Conservation (phyloP, 352 stramenopile genomes). For the Phytopythium cucurbitacearum region DNA sequence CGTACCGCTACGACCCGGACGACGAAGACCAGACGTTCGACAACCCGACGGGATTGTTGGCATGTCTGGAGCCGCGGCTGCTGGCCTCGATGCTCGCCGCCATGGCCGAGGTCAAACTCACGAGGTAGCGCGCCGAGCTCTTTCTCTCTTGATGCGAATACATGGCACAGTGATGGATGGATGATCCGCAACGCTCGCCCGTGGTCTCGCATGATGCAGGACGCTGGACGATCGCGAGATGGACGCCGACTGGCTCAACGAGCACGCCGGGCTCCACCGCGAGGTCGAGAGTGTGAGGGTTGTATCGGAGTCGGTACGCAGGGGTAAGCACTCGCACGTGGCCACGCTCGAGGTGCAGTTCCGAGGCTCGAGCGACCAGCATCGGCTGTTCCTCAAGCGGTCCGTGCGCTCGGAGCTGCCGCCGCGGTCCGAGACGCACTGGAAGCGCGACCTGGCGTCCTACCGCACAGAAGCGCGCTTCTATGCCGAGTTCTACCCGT, state of each 20-base stretch:
- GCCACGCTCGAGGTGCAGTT: constrained; percentile 30
- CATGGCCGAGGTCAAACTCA: constrained; percentile 43
- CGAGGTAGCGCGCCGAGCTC: constrained; percentile 40
- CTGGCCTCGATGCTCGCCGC: constrained; percentile 32
- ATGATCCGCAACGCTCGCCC: too few species aligned
- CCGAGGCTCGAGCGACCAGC: neutral
- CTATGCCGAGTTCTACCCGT: constrained; percentile 41
- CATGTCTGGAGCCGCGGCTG: constrained; percentile 29
- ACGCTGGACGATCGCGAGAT: constrained; percentile 37
- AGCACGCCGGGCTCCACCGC: constrained; percentile 18
- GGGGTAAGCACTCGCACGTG: constrained; percentile 56
- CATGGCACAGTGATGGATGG: too few species aligned
- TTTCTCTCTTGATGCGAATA: neutral
- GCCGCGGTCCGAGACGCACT: constrained; percentile 31
- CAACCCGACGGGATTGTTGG: constrained; percentile 57
- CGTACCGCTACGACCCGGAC: constrained; percentile 60
- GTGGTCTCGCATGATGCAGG: constrained; percentile 14
- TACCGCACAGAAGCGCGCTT: constrained; percentile 58
- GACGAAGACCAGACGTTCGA: constrained; percentile 46
- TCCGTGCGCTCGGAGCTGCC: constrained; percentile 52
- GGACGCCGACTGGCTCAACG: constrained; percentile 45
- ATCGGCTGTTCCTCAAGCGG: constrained; percentile 59
- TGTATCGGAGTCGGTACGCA: constrained; percentile 25
- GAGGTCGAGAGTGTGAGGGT: constrained; percentile 17
- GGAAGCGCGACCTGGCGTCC: constrained; percentile 51